Percentiles rank a stretch among this genome's conserved stretches.
phyloP scores from a whole-genome alignment of 352 stramenopile species.

The Phytophthora fragariaefolia region DNA sequence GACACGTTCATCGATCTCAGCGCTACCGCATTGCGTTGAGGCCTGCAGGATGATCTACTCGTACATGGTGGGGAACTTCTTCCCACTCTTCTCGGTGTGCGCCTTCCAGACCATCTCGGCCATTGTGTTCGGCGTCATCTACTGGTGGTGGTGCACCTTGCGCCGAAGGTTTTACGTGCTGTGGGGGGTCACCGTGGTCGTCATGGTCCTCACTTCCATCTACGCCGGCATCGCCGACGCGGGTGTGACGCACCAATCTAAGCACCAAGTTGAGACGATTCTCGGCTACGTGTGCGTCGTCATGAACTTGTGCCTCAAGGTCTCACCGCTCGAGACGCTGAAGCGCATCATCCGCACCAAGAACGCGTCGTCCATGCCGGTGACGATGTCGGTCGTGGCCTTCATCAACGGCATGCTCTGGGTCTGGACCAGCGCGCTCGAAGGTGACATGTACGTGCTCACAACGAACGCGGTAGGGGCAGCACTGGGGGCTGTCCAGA shows the following conservation, averaged over 20 bases:
- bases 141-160: slow-evolving; percentile 26
- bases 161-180: slow-evolving; percentile 25
- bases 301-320: slow-evolving; percentile 34
- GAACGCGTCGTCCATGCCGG: slow-evolving; percentile 36
- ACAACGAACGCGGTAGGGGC: slow-evolving; percentile 32
- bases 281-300: slow-evolving; percentile 35
- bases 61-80: slow-evolving; percentile 36
- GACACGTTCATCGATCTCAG: not conserved
- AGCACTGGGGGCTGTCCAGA: slow-evolving; percentile 22
- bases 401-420: slow-evolving; percentile 37
- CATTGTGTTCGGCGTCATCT: slow-evolving; percentile 24
- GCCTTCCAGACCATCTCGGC: slow-evolving; percentile 24
- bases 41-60: slow-evolving; percentile 36
- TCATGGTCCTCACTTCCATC: slow-evolving; percentile 24
- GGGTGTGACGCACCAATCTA: slow-evolving; percentile 31
- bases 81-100: slow-evolving; percentile 34
- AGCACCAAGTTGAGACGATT: slow-evolving; percentile 32
- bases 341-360: slow-evolving; percentile 38
- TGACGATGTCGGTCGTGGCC: slow-evolving; percentile 35
- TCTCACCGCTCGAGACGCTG: slow-evolving; percentile 36
- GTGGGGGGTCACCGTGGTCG: slow-evolving; percentile 10
- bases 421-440: slow-evolving; percentile 27
- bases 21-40: not conserved
- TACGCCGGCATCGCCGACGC: slow-evolving; percentile 30
- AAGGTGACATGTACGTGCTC: slow-evolving; percentile 40